Conservation (phyloP, 163 green algal species). For the Prototheca stagnorum region DNA sequence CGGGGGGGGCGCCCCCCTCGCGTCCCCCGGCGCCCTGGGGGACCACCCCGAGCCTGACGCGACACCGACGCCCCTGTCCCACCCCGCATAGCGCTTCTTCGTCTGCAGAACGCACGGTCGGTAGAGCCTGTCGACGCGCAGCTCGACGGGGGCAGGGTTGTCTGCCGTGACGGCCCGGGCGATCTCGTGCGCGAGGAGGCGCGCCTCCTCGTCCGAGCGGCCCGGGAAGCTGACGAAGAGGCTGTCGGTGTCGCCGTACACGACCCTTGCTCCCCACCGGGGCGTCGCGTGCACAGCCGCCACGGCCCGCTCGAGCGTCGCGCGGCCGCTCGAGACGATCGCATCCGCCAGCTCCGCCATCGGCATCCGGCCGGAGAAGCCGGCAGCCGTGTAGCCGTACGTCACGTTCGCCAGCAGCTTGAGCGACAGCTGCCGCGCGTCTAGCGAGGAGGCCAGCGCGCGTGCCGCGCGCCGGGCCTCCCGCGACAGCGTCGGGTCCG, state of each 20-base stretch:
- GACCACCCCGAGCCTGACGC: too few species aligned
- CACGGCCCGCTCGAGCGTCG: slow-evolving; percentile 83
- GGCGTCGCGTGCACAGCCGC: slow-evolving; percentile 51
- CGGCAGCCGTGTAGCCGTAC: slow-evolving; percentile 74
- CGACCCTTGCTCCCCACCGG: slow-evolving; percentile 63
- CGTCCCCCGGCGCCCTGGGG: too few species aligned
- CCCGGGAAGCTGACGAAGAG: slow-evolving; percentile 81
- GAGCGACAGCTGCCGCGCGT: slow-evolving; percentile 84
- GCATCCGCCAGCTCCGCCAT: slow-evolving; percentile 88
- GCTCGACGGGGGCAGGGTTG: slow-evolving; percentile 70
- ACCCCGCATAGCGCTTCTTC: slow-evolving; percentile 98
- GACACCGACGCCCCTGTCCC: too few species aligned
- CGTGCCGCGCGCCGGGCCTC: too few species aligned
- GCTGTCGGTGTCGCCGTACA: slow-evolving; percentile 88
- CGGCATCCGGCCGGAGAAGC: slow-evolving; percentile 85
- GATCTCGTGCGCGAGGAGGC: slow-evolving; percentile 75
- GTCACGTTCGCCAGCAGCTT: slow-evolving; percentile 95
- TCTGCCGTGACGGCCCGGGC: slow-evolving; percentile 56
- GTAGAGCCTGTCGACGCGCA: slow-evolving; percentile 96
- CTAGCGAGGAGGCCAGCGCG: slow-evolving; percentile 45
- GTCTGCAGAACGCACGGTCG: slow-evolving; percentile 74
- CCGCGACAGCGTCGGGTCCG: too few species aligned
- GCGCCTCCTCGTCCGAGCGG: slow-evolving; percentile 46
- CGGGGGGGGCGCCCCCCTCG: too few species aligned
- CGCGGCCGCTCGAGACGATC: slow-evolving; percentile 66